These are phyloP conservation scores for Aphanomyces invadans DNA, from an alignment of 352 stramenopile genomes.

Conservation along the genomic window DNA sequence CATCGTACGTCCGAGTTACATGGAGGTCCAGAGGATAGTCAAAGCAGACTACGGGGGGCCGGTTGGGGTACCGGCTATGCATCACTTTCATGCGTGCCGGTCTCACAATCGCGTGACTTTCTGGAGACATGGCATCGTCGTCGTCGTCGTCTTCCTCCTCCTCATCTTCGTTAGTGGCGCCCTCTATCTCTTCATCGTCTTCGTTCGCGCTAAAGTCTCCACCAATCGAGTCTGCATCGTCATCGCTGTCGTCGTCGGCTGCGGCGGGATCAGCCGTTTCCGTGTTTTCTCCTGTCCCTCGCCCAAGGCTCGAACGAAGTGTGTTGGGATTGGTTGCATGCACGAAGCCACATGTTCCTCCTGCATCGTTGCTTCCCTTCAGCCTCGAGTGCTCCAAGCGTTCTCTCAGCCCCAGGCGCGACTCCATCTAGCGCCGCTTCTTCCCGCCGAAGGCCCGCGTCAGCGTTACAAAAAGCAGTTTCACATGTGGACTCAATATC, in stretches of 20 bases:
- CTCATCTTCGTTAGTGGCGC: constrained; percentile 17
- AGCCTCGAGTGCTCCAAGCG: constrained; percentile 14
- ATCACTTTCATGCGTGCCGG: constrained; percentile 40
- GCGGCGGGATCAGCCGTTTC: constrained; percentile 37
- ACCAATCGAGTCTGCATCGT: constrained; percentile 23
- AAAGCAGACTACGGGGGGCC: constrained; percentile 77
- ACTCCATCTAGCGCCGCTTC: not conserved
- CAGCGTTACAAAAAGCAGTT: too few species aligned
- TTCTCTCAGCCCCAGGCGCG: constrained; percentile 15
- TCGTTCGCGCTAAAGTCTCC: constrained; percentile 24
- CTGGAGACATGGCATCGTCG: constrained; percentile 27
- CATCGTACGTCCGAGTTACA: constrained; percentile 38
- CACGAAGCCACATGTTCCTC: too few species aligned
- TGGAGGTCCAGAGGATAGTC: constrained; percentile 76
- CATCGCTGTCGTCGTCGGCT: constrained; percentile 29
- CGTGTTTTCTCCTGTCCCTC: constrained; percentile 43
- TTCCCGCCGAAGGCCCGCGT: too few species aligned
- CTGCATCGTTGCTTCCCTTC: not conserved
- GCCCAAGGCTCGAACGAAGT: too few species aligned
- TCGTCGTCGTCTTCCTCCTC: constrained; percentile 46
- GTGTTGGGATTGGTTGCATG: too few species aligned
- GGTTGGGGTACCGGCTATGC: constrained; percentile 41
- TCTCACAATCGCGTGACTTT: too few species aligned
- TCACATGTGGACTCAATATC: too few species aligned
- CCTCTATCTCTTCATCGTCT: constrained; percentile 15